Conservation (phyloP, 2,329 filamentous ascomycete species). For the Colletotrichum tanaceti region DNA sequence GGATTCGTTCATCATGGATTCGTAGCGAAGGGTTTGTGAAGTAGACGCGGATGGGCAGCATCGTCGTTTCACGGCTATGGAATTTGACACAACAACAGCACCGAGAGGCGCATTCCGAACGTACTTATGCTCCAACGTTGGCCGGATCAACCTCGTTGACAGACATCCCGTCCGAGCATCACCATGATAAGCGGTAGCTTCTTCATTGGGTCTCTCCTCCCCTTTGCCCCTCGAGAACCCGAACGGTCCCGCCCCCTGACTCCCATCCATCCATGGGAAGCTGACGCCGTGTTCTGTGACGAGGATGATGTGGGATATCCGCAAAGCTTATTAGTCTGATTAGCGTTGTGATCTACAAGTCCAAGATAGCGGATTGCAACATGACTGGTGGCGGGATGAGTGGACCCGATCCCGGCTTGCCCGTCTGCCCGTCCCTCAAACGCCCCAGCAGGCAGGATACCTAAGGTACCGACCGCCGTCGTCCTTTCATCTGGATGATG, state of each 20-base stretch:
- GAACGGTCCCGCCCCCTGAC: too few species aligned
- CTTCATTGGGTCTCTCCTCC: slow-evolving; percentile 3
- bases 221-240: background rate
- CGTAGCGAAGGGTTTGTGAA: background rate
- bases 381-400: slow-evolving; percentile 2
- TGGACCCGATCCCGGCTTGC: background rate
- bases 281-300: background rate
- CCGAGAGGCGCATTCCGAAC: background rate
- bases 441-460: too few species aligned
- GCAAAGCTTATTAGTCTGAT: slow-evolving; percentile 11
- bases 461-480: too few species aligned
- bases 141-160: background rate
- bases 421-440: too few species aligned
- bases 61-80: background rate
- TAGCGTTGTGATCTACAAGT: slow-evolving; percentile 19
- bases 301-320: slow-evolving; percentile 4
- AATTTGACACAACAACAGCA: background rate
- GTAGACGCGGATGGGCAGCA: too few species aligned
- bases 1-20: slow-evolving; percentile 15
- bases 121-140: background rate
- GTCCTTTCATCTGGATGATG: background rate
- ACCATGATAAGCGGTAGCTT: background rate
- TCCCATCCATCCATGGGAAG: background rate
- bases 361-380: slow-evolving; percentile 11
- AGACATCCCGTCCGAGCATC: background rate